Evolutionary conservation across 768 basidiomycete genomes (phyloP), one percentile per base, ranked within the genome.

Genomic region (Serendipita sp.): DNA sequence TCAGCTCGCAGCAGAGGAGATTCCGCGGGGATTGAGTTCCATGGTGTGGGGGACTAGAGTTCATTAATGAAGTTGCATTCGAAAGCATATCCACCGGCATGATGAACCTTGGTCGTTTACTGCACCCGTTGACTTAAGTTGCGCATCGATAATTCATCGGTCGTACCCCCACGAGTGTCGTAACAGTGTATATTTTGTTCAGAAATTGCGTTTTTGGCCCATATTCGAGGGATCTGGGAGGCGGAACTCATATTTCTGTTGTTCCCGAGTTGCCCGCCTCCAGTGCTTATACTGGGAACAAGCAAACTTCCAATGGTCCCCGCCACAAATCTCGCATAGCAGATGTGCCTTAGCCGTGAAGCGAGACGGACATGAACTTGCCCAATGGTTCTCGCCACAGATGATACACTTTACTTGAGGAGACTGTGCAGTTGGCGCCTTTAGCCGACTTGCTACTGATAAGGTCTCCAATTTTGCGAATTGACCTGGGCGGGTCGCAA

Each of bases 1-100:
- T 34, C 69, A 71, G 16, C 69, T 77, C 63, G 69, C 70, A 46
- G 70, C 71, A 4, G 73, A 74, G 2, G 70, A 73, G 37, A 65
- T 69, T 29, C 62, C 69, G 70, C 62, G 63, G 71, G 65, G 72
- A 68, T 46, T 52, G 69, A 48, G 72, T 71, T 31, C 72, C 40
- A 60, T 78, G 62, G 55, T 44, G 18, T 40, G 40, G 40, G 13
- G 13, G 13, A 13, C 23, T 23, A 23, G 23, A 23, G 23, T 63
- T 63, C 13, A 40, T 63, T n/a, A 16, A 63, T 44, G 31, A 63
- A 15, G 18, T 45, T 13, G 44, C 44, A 13, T 45, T 18, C 44
- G 44, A 13, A 13, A 45, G 23, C 23, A 23, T 23, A 23, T 23
- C 23, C 18, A 45, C 44, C 44, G 44, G 44, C 18, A 18, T 13